A percentile compares a stretch with the other conserved stretches of the same genome.
Conservation (phyloP, 176 grass and related monocot species). For the Lolium perenne region DNA sequence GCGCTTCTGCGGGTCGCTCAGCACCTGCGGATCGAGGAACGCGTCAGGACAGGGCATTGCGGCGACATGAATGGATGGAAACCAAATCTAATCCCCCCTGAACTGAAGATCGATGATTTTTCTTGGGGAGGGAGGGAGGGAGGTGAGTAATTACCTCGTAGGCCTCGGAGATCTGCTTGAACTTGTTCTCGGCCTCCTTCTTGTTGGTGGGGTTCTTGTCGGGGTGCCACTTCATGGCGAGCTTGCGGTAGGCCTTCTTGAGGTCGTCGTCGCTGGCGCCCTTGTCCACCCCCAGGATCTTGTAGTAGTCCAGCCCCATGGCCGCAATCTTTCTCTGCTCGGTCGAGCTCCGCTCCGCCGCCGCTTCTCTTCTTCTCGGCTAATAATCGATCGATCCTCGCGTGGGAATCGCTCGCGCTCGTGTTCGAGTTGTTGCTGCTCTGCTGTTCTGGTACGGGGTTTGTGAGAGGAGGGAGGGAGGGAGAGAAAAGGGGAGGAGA, state of each 20-base stretch:
- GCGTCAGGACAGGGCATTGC: conserved; percentile 28
- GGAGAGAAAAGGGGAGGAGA: conserved; percentile 44
- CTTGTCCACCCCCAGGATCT: conserved; percentile 83
- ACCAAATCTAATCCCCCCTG: not conserved
- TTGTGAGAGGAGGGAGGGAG: not conserved
- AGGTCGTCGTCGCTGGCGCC: conserved; percentile 84
- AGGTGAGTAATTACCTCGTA: conserved; percentile 62
- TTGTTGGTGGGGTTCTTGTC: conserved; percentile 98
- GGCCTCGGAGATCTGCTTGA: conserved; percentile 98
- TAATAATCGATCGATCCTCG: not conserved
- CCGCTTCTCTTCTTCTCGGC: not conserved
- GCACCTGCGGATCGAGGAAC: conserved; percentile 47
- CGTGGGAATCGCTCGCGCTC: not conserved
- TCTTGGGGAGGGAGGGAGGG: not conserved
- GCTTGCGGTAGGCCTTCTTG: conserved; percentile 97
- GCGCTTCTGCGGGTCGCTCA: conserved; percentile 90
- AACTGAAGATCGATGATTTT: not conserved
- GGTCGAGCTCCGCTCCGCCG: not conserved
- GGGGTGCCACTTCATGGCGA: conserved; percentile 98
- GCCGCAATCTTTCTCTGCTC: not conserved
- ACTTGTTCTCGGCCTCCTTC: conserved; percentile 93
- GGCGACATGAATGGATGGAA: not conserved
- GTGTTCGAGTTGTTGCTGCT: not conserved
- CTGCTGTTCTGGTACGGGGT: not conserved
- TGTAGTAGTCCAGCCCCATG: conserved; percentile 97